Conservation (phyloP, 2,329 filamentous ascomycete genomes). For the Spiromastix sp. region DNA sequence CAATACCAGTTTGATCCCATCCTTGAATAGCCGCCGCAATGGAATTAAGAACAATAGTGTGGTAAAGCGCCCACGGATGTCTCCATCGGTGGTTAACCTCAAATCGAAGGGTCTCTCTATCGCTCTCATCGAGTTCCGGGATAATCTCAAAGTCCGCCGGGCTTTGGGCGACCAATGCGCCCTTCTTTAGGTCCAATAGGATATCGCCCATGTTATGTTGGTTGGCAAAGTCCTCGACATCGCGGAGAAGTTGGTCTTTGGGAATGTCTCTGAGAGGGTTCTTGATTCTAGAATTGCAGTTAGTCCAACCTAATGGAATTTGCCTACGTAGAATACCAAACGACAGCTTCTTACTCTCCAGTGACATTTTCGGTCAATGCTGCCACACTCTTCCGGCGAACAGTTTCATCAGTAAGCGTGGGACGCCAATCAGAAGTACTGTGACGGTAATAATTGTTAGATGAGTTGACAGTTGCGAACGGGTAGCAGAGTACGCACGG, state of each 20-base stretch:
- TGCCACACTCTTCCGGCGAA: conserved; percentile 15
- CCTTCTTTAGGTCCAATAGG: conserved; percentile 30
- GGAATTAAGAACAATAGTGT: conserved; percentile 41
- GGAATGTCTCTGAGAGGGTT: conserved; percentile 24
- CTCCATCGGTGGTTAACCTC: conserved; percentile 39
- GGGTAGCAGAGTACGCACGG: too few species aligned
- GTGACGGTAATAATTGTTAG: too few species aligned
- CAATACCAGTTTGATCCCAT: conserved; percentile 39
- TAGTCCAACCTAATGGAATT: too few species aligned
- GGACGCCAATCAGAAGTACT: too few species aligned
- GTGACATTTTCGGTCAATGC: conserved; percentile 22
- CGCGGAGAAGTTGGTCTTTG: conserved; percentile 19
- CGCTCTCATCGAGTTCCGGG: conserved; percentile 45
- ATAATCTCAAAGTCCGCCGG: conserved; percentile 54
- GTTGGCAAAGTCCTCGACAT: conserved; percentile 35
- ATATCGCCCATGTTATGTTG: conserved; percentile 51
- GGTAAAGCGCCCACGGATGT: conserved; percentile 38
- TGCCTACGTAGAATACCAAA: too few species aligned
- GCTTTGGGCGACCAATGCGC: conserved; percentile 64
- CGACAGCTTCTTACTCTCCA: conserved; percentile 22
- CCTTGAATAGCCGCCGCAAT: conserved; percentile 46
- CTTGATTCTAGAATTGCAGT: conserved; percentile 21
- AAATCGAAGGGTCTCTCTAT: conserved; percentile 31
- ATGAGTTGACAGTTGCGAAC: too few species aligned
- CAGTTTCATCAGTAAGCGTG: not conserved